A percentile compares a stretch with the other conserved stretches of the same genome.
Evolutionary conservation across 768 basidiomycete genomes (phyloP).

Genomic region (Solioccasus polychromus): DNA sequence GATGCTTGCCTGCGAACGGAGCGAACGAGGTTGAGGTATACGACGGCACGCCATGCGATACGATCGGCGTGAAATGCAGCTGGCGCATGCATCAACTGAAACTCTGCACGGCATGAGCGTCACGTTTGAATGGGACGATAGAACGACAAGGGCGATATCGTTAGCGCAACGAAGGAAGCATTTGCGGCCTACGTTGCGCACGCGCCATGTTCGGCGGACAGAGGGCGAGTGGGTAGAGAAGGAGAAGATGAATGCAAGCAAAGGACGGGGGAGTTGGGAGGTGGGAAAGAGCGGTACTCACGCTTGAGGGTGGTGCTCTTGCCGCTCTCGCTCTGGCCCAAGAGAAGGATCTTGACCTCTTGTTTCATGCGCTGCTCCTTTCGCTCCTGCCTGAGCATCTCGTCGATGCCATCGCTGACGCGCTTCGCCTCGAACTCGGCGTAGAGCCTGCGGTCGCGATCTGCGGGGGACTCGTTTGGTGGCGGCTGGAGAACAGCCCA

Average conservation of each 20-base stretch:
- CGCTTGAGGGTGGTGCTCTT: conserved; percentile 88
- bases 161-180: conserved; percentile 5
- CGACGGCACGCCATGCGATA: conserved; percentile 83
- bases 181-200: neutral
- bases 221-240: neutral
- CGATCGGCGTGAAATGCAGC: conserved; percentile 76
- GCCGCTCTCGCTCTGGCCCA: conserved; percentile 88
- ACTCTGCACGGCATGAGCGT: conserved; percentile 51
- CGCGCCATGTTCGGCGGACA: no score
- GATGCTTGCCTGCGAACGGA: conserved; percentile 66
- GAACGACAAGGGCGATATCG: conserved; percentile 2
- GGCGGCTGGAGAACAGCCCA: conserved; percentile 67
- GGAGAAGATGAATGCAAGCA: neutral
- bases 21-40: conserved; percentile 84
- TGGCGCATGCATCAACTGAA: conserved; percentile 77
- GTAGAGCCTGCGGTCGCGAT: conserved; percentile 62
- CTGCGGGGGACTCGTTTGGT: conserved; percentile 62
- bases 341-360: conserved; percentile 72
- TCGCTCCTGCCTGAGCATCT: conserved; percentile 66
- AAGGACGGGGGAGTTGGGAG: neutral
- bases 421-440: conserved; percentile 71
- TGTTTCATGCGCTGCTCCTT: conserved; percentile 58
- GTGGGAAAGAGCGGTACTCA: conserved; percentile 42
- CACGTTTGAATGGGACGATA: conserved; percentile 4
- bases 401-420: conserved; percentile 76